Evolutionary conservation across 805 yeast species (phyloP), one percentile per base, ranked within the genome.

Genomic region (Jamesozyma rosinii): DNA sequence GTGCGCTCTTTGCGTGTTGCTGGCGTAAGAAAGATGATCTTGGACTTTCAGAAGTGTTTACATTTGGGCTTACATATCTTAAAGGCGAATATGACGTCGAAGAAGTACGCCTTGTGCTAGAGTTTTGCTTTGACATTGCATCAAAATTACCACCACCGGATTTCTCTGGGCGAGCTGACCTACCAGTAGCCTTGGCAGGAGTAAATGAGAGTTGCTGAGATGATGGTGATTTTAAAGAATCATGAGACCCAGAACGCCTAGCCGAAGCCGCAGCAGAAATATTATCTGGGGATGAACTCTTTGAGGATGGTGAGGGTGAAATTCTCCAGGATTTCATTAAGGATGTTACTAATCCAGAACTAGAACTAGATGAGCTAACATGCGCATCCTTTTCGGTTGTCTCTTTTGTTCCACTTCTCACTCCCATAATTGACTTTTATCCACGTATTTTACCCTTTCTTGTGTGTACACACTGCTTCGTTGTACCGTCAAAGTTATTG

Each of bases 241-340:
- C 31, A 40, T 31, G 18, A 4, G 19, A 4, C 33, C 15, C 14
- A 17, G 43, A 34, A 13, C 31, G n/a, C 22, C 37, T 42, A n/a
- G 39, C 27, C 22, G 34, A 35, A 15, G 44, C 20, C 10, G 48
- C 26, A 26, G 39, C 24, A n/a, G 39, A 14, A 2, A 22, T 6
- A 17, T n/a, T 9, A 5, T 19, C 18, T 11, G 18, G n/a, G 27
- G 51, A 40, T 5, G 42, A n/a, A 11, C 19, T 32, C 8, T n/a
- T 22, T 19, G 38, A 35, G 14, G 47, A 42, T 2, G 50, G 42
- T 8, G 49, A 19, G 11, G 50, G 43, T 9, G 58, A 51, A n/a
- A 55, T 55, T 33, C 51, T 55, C 59, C 59, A 55, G 3, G 63
- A 55, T 42, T 57, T 58, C 61, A 58, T 55, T 33, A 58, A 41